Evolutionary conservation across 2,329 filamentous ascomycete species (phyloP), one percentile per base, ranked within the genome.

Genomic region (Fusarium heterosporum): DNA sequence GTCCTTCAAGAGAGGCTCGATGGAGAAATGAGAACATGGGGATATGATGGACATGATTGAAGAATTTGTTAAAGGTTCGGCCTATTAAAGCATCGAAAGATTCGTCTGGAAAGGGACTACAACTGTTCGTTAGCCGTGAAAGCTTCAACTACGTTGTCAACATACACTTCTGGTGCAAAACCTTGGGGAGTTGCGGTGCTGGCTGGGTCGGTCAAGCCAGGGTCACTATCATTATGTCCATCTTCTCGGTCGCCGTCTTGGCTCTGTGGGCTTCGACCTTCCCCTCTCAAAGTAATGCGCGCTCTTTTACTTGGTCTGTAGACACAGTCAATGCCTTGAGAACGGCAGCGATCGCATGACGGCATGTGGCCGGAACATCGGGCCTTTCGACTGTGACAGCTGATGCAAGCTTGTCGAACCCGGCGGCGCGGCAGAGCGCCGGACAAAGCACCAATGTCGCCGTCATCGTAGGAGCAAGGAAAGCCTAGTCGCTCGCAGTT

Each of bases 401-500:
- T 85, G 70, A 84, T 79, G 68, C 85, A 88, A 28, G 85, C 85
- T 73, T 86, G 81, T 42, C 85, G 81, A 41, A 86, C 85, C 22
- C 85, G 83, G 36, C 85, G 81, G 39, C 84, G 78, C 8, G 85
- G 83, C 49, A 85, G 72, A n/a, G 79, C 76, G 48, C 81, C 74
- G 32, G 79, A 79, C 68, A 82, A 79, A 43, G 79, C 73, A 13
- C 80, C 78, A 29, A 79, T 68, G 53, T 78, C 78, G 45, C 76
- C 77, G 52, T 85, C 84, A 59, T 86, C 83, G 70, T 86, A 87
- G 9, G 85, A 85, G 72, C 85, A 88, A 8, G 81, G 79, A 67
- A 87, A 87, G 46, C 84, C 84, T 42, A 88, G 81, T 19, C 85
- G 83, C 64, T 86, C 83, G 75, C 85, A 88, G 75, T 87, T 87